phyloP scores from a whole-genome alignment of 2,329 filamentous ascomycete genomes.

The Fusarium camptoceras region DNA sequence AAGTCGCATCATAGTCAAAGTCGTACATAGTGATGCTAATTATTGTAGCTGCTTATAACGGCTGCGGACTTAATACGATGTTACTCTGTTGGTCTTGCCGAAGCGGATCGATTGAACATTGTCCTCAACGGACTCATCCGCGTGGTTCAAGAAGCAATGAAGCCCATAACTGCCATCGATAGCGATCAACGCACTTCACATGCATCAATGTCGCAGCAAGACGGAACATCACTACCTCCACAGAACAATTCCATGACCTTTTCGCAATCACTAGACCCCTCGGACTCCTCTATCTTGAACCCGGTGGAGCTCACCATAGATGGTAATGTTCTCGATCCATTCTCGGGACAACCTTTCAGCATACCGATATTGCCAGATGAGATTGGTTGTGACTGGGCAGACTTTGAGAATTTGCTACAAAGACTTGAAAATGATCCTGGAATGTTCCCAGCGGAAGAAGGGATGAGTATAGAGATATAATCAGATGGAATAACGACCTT shows the following conservation, averaged over 20 bases:
- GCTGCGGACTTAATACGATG: not conserved
- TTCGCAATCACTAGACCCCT: not conserved
- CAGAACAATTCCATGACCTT: not conserved
- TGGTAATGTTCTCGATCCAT: not conserved
- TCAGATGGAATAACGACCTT: too few relatives aligned
- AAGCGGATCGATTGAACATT: fast-evolving
- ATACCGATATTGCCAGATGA: slow-evolving; percentile 10
- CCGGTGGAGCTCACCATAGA: not conserved
- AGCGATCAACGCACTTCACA: fast-evolving
- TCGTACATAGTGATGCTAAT: not conserved
- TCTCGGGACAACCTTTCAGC: not conserved
- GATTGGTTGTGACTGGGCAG: slow-evolving; percentile 15
- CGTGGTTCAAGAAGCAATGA: slow-evolving; percentile 11
- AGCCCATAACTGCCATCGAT: fast-evolving
- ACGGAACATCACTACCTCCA: fast-evolving
- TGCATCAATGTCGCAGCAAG: fast-evolving
- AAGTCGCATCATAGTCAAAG: fast-evolving
- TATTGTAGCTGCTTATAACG: not conserved
- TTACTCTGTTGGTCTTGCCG: not conserved
- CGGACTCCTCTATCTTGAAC: fast-evolving
- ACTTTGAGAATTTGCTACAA: slow-evolving; percentile 12
- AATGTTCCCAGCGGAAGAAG: not conserved
- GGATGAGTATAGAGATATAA: not conserved
- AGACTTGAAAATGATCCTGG: not conserved
- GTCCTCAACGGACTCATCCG: not conserved